These are phyloP conservation scores for Aphanomyces euteiches DNA, from an alignment of 352 stramenopile genomes.

Conservation along the genomic window DNA sequence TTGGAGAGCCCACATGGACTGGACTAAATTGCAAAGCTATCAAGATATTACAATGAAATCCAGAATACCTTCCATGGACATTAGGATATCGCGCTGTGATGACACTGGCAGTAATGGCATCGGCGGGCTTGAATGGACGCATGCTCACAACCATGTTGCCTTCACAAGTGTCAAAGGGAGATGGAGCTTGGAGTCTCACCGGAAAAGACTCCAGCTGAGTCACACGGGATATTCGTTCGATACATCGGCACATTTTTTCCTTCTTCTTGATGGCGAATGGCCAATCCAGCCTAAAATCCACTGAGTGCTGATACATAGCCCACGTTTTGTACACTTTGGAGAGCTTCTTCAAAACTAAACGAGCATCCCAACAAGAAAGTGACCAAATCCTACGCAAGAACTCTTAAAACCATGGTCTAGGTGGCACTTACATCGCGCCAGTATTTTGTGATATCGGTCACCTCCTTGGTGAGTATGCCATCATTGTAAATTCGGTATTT, in stretches of 20 bases:
- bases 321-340: slow-evolving; percentile 32
- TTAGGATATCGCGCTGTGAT: slow-evolving; percentile 61
- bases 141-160: slow-evolving; percentile 73
- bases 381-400: slow-evolving; percentile 40
- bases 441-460: slow-evolving; percentile 44
- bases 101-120: slow-evolving; percentile 54
- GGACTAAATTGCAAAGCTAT: slow-evolving; percentile 33
- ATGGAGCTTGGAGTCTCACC: slow-evolving; percentile 3
- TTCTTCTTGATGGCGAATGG: slow-evolving; percentile 54
- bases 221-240: slow-evolving; percentile 53
- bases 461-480: slow-evolving; percentile 49
- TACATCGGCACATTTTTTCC: slow-evolving; percentile 82
- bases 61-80: slow-evolving; percentile 49
- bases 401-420: not conserved
- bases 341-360: slow-evolving; percentile 69
- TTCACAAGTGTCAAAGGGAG: not conserved
- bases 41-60: not conserved
- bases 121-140: slow-evolving; percentile 55
- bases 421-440: slow-evolving; percentile 41
- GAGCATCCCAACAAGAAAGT: slow-evolving; percentile 77
- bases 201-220: slow-evolving; percentile 46
- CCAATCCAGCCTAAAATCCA: slow-evolving; percentile 43
- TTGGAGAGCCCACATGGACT: slow-evolving; percentile 54
- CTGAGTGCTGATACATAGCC: not conserved
- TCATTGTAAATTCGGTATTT: slow-evolving; percentile 62